Evolutionary conservation across 1,139 yeast genomes (phyloP), one percentile per base, ranked within the genome.

Genomic region (Nematodospora anomalae): DNA sequence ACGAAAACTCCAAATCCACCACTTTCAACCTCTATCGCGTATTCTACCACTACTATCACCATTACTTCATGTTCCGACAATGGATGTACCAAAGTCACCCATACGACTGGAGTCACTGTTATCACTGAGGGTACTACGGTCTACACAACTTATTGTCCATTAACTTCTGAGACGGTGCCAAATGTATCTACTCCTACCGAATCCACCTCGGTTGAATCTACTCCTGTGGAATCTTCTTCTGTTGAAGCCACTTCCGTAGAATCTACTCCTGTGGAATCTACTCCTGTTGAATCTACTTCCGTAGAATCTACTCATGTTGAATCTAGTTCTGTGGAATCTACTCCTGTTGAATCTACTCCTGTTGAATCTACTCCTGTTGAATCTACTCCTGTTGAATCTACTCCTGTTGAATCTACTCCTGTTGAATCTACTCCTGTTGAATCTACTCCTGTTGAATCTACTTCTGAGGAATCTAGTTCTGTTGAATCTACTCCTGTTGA

Each of bases 11-110:
- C 27, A 25, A 18, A 8, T 8, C 8, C 8, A 6, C 8, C 8
- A 13, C 7, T 25, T 12, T 10, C 26, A 12, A 55, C 60, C 45
- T 52, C 46, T 30, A 55, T 62, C 42, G 52, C 50, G 34, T 57
- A 55, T 35, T 48, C 49, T 22, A 50, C 60, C 33, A 53, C 58
- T 23, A 60, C 69, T 45, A 62, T 69, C 41, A 74, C 81, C 53
- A 60, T 75, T 58, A 74, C 80, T 43, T 67, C 74, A 28, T 75
- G 81, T 62, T 46, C 51, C 16, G 56, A 60, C 49, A 35, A 58
- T 53, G 53, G 43, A 26, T 70, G 74, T 48, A 33, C 54, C 26
- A 47, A 50, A 26, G 46, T 47, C 24, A 56, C 62, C 4, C 53
- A 48, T 31, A 65, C 74, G 38, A 65, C 74, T 27, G 72, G 71